Evolutionary conservation across 1,139 yeast species (phyloP).

Genomic region (Hemisphaericaspora xylanilytica): DNA sequence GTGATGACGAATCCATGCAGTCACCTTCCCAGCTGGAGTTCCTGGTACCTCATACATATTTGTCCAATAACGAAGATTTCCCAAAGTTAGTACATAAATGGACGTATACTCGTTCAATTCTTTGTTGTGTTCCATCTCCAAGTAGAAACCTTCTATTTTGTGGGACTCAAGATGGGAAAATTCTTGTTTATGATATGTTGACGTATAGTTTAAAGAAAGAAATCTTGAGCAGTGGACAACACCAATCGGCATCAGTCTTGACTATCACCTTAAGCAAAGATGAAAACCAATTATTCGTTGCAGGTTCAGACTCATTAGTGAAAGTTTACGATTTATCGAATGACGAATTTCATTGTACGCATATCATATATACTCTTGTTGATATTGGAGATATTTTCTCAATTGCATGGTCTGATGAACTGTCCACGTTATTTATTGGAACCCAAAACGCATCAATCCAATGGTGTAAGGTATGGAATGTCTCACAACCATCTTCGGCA

Average conservation of each 20-base stretch:
- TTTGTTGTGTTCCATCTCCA: constrained; percentile 74
- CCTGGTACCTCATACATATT: constrained; percentile 4
- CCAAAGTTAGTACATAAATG: constrained; percentile 61
- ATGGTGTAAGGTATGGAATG: constrained; percentile 51
- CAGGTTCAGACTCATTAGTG: constrained; percentile 87
- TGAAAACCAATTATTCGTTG: constrained; percentile 69
- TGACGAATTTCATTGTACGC: constrained; percentile 34
- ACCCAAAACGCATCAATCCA: constrained; percentile 89
- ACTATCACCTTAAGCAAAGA: constrained; percentile 59
- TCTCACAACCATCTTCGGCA: constrained; percentile 4
- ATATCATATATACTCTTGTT: constrained; percentile 75
- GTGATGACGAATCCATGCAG: constrained; percentile 9
- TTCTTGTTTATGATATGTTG: constrained; percentile 66
- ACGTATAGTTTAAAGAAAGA: constrained; percentile 54
- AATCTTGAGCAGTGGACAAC: constrained; percentile 33
- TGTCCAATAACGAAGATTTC: constrained; percentile 3
- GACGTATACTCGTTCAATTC: constrained; percentile 69
- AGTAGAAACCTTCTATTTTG: constrained; percentile 63
- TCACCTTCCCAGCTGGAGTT: constrained; percentile 13
- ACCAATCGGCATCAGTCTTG: constrained; percentile 72
- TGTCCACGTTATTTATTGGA: constrained; percentile 73
- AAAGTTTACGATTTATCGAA: constrained; percentile 70
- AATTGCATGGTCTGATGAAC: constrained; percentile 61
- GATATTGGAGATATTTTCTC: constrained; percentile 96
- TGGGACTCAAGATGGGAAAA: constrained; percentile 91